Evolutionary conservation across 139 green algal species (phyloP).

Genomic region (Dunaliella sp.): DNA sequence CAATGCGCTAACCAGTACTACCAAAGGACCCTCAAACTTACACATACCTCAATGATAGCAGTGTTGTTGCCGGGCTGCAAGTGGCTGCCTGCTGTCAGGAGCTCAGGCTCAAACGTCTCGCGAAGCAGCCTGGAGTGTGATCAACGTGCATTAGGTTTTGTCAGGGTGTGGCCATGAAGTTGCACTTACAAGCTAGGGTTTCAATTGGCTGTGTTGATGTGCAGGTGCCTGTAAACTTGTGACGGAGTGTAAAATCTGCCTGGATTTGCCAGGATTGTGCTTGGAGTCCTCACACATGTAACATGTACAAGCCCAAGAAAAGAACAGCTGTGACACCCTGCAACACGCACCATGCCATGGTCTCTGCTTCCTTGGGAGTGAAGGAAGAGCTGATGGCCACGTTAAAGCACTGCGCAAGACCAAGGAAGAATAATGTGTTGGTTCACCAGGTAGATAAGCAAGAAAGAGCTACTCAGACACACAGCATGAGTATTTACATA

Average conservation of each 20-base stretch:
- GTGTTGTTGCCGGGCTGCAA: constrained; percentile 38
- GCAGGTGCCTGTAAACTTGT: not conserved
- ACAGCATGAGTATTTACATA: not conserved
- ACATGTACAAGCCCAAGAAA: too few species aligned
- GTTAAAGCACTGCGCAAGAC: constrained; percentile 86
- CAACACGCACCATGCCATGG: constrained; percentile 79
- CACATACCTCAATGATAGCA: constrained; percentile 58
- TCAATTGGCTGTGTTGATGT: not conserved
- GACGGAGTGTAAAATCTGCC: not conserved
- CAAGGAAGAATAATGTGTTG: not conserved
- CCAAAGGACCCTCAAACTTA: too few species aligned
- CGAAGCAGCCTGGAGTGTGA: constrained; percentile 73
- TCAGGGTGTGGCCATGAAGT: not conserved
- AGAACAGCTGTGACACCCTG: too few species aligned
- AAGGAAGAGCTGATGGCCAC: constrained; percentile 69
- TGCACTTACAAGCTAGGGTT: not conserved
- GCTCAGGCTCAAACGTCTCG: constrained; percentile 95
- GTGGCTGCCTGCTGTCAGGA: constrained; percentile 58
- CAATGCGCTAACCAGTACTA: too few species aligned
- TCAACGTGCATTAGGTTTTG: not conserved
- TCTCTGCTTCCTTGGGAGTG: constrained; percentile 63
- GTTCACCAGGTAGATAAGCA: not conserved
- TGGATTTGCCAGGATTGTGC: not conserved
- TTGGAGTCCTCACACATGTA: not conserved
- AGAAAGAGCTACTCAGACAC: not conserved